Evolutionary conservation across 2,329 filamentous ascomycete species (phyloP), one percentile per base, ranked within the genome.

Genomic region (Pseudocercospora musae): DNA sequence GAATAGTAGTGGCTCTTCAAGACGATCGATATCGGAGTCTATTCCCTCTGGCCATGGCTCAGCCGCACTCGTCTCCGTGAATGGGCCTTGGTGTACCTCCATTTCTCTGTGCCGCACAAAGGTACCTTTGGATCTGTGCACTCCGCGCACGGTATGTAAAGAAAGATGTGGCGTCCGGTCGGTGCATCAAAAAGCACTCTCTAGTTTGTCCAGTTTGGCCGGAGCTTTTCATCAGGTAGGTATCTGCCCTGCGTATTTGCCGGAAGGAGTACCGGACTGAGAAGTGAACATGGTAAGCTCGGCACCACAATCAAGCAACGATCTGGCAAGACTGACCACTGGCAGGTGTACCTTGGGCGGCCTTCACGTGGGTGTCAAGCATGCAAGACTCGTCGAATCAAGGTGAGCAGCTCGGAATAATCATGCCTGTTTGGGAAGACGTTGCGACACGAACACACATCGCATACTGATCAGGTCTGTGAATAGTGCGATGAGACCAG

Each of bases 361-460:
- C 62, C 62, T 21, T 65, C 62, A 9, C 56, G 59, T 27, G 62
- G 59, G 15, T 65, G 62, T 50, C 37, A 57, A 33, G 53, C 56
- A n/a, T 65, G 62, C 53, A 65, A 60, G 53, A 56, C 56, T 33
- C 42, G 62, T 9, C 59, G 59, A 21, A 62, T 65, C 46, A 65
- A 65, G 59, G 62, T 65, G 46, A 10, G 31, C n/a, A 27, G 46
- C 9, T 10, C 31, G 48, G 31, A 46, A 58, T 13, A 29, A 8
- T 20, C 21, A 49, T 57, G 11, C 59, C 55, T 23, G 1, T 27
- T 57, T 15, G 9, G 33, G 54, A 33, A 48, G 8, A n/a, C 23
- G 27, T 58, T 27, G 55, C 40, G 49, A 55, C 25, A 27, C 18
- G 37, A 48, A 31, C 9, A 33, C 55, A 55, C 23, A 40, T 29